phyloP scores from a whole-genome alignment of 495 filamentous ascomycete species.

The Daldinia grandis region DNA sequence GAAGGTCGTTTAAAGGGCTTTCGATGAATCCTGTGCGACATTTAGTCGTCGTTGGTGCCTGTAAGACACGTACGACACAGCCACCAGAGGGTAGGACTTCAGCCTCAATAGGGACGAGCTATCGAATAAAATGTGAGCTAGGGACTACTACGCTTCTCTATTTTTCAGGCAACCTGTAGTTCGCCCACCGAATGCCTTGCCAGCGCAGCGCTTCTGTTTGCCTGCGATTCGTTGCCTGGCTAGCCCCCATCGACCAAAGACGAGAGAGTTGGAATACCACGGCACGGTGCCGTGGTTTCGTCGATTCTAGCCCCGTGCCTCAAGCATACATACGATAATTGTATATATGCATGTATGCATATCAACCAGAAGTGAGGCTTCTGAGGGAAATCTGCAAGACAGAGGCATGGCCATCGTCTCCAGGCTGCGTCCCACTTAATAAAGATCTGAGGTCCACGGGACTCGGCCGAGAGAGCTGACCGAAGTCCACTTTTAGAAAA shows the following conservation, averaged over 20 bases:
- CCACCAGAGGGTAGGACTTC: slow-evolving; percentile 36
- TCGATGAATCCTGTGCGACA: slow-evolving; percentile 25
- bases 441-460: slow-evolving; percentile 27
- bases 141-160: slow-evolving; percentile 8
- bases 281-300: slow-evolving; percentile 20
- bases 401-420: neutral
- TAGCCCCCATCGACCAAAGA: slow-evolving; percentile 22
- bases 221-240: slow-evolving; percentile 25
- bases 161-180: slow-evolving; percentile 26
- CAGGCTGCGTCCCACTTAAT: slow-evolving; percentile 28
- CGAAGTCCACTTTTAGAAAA: slow-evolving; percentile 27
- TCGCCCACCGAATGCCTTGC: slow-evolving; percentile 40
- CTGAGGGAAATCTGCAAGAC: slow-evolving; percentile 29
- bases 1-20: slow-evolving; percentile 12
- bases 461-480: slow-evolving; percentile 26
- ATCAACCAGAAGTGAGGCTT: slow-evolving; percentile 36
- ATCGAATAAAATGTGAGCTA: slow-evolving; percentile 21
- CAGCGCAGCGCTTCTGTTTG: slow-evolving; percentile 31
- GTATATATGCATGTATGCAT: neutral
- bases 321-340: slow-evolving; percentile 5
- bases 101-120: slow-evolving; percentile 30
- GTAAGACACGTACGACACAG: slow-evolving; percentile 40
- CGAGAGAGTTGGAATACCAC: neutral
- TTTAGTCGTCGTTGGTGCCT: slow-evolving; percentile 32
- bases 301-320: slow-evolving; percentile 24